Evolutionary conservation across 164 flowering plant species (phyloP).

Genomic region (Vitis vinifera): ASM3070453v1 NC_081821.1:11167501-11168000

Average conservation of each 20-base stretch:
- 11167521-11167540: constrained; percentile 40
- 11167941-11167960: too few species aligned
- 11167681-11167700: neutral
- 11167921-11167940: too few species aligned
- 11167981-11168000: too few species aligned
- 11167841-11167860: constrained; percentile 1
- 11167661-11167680: neutral
- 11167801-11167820: neutral
- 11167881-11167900: too few species aligned
- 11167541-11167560: constrained; percentile 38
- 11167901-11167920: too few species aligned
- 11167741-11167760: too few species aligned
- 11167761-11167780: neutral
- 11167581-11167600: constrained; percentile 39
- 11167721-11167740: too few species aligned
- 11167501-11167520: constrained; percentile 57
- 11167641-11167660: constrained; percentile 9
- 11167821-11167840: neutral
- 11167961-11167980: too few species aligned
- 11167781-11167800: constrained; percentile 5
- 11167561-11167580: constrained; percentile 43
- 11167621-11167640: constrained; percentile 21
- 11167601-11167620: constrained; percentile 35
- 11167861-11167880: constrained; percentile 9
- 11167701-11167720: neutral